phyloP scores from a whole-genome alignment of 1,139 yeast species.

The Scheffersomyces cryptocercus region DNA sequence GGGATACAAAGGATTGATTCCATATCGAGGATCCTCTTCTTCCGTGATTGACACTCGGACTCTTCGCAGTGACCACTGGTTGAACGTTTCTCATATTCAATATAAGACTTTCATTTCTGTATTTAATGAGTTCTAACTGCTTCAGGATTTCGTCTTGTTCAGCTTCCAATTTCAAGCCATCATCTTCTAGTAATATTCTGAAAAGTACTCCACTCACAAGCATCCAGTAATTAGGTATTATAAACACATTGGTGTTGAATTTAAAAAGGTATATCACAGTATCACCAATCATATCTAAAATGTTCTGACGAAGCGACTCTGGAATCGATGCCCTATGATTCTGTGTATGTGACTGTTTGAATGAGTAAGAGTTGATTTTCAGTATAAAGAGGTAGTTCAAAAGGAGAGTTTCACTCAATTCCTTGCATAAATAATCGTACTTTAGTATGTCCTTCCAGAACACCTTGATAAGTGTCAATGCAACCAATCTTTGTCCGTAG shows the following conservation, averaged over 20 bases:
- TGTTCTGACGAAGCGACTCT: slow-evolving; percentile 18
- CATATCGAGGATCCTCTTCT: not conserved
- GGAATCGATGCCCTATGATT: slow-evolving; percentile 3
- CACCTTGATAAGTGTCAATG: slow-evolving; percentile 59
- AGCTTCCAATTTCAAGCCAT: slow-evolving; percentile 16
- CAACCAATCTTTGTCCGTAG: slow-evolving; percentile 38
- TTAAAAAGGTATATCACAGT: slow-evolving; percentile 53
- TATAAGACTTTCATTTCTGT: slow-evolving; percentile 72
- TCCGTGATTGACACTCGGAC: not conserved
- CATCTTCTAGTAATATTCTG: slow-evolving; percentile 26
- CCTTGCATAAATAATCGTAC: slow-evolving; percentile 58
- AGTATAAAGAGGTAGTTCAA: slow-evolving; percentile 40
- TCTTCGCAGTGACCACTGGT: not conserved
- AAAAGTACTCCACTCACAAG: slow-evolving; percentile 47
- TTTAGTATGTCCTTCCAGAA: slow-evolving; percentile 71
- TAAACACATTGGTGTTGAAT: slow-evolving; percentile 65
- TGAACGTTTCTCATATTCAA: slow-evolving; percentile 34
- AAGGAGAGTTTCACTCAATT: slow-evolving; percentile 56
- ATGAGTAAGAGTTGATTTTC: slow-evolving; percentile 11
- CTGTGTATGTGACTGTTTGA: slow-evolving; percentile 3
- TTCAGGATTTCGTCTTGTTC: slow-evolving; percentile 36
- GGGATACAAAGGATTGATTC: slow-evolving; percentile 1
- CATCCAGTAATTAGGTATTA: slow-evolving; percentile 78
- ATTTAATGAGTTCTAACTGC: slow-evolving; percentile 61
- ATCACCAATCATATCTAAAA: slow-evolving; percentile 29